These are phyloP conservation scores for Microbotryum scabiosae DNA, from an alignment of 1,284 basidiomycete species.

Conservation along the genomic window DNA sequence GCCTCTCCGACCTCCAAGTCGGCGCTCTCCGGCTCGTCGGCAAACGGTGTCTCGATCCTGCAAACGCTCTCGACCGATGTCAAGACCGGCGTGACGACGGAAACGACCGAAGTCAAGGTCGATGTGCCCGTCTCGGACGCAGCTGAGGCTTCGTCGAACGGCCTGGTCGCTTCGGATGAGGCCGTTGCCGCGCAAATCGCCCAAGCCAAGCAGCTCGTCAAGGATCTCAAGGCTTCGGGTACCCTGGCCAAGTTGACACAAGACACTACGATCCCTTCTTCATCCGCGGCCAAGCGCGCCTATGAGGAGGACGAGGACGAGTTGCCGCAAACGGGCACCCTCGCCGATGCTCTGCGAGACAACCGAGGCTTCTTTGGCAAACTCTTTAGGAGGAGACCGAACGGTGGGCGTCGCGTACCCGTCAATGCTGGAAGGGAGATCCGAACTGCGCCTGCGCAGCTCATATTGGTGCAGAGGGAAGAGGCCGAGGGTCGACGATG, in stretches of 20 bases:
- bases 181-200: constrained; percentile 25
- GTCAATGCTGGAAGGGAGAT: constrained; percentile 15
- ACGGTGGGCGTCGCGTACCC: constrained; percentile 14
- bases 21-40: constrained; percentile 21
- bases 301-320: constrained; percentile 23
- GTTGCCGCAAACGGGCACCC: constrained; percentile 8
- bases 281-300: constrained; percentile 18
- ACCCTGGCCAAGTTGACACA: constrained; percentile 20
- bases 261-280: constrained; percentile 9
- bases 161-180: constrained; percentile 21
- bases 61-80: constrained; percentile 31
- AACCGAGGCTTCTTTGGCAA: constrained; percentile 29
- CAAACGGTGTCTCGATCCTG: constrained; percentile 30
- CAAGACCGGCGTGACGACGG: constrained; percentile 23
- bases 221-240: constrained; percentile 26
- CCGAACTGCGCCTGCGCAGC: background rate
- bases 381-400: constrained; percentile 20
- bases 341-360: constrained; percentile 19
- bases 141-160: constrained; percentile 12
- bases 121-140: constrained; percentile 25
- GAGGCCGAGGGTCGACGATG: constrained; percentile 21
- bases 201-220: constrained; percentile 30
- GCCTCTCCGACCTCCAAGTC: constrained; percentile 9
- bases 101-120: constrained; percentile 30
- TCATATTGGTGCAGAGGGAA: constrained; percentile 11